Conservation (phyloP, 169 alveolate species). For the Plasmodium vivax region DNA sequence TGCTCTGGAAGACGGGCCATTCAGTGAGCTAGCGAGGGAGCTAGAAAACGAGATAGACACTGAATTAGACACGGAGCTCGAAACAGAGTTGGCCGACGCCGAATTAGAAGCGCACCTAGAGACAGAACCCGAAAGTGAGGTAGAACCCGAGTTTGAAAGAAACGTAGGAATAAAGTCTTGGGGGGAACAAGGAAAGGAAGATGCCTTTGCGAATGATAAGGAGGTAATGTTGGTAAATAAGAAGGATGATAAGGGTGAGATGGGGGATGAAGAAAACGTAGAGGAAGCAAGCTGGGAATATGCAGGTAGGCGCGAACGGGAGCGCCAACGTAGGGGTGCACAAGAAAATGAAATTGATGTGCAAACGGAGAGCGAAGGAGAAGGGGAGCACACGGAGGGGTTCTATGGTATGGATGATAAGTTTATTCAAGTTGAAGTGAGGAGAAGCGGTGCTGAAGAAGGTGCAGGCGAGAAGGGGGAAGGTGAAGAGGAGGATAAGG, state of each 20-base stretch:
- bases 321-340: not conserved
- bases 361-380: not conserved
- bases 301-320: not conserved
- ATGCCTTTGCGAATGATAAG: not conserved
- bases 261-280: not conserved
- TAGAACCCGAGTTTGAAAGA: not conserved
- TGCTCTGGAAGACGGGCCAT: not conserved
- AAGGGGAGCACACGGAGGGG: not conserved
- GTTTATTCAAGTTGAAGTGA: not conserved
- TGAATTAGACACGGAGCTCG: not conserved
- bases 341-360: not conserved
- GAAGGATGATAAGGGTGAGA: not conserved
- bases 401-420: not conserved
- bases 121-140: not conserved
- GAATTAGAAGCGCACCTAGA: not conserved
- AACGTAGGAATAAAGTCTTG: not conserved
- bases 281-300: not conserved
- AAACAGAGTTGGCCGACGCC: not conserved
- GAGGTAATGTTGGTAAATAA: not conserved
- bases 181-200: not conserved
- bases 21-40: not conserved
- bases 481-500: not conserved
- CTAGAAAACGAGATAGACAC: not conserved
- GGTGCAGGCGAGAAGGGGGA: not conserved
- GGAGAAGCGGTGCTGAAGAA: not conserved